Base-by-base conservation (phyloP, 2,329 filamentous ascomycete species). In the Sarocladium oryzae region DNA sequence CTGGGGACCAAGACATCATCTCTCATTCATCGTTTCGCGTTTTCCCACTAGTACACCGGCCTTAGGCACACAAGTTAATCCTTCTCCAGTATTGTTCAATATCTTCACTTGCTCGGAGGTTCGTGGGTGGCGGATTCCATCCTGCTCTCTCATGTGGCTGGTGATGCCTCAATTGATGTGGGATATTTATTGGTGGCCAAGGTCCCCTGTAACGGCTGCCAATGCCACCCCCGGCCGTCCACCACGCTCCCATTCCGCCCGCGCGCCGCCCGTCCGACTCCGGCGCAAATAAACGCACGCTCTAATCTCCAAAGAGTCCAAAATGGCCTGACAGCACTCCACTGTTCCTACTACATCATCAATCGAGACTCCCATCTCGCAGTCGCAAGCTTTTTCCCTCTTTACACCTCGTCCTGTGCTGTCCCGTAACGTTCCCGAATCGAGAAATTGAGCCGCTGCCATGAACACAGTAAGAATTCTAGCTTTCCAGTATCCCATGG, bases 391-490 rank as follows among this genome's bases (percentile, higher is more conserved):
- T 43, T 43, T 43, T 43, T 43, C 23, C 36, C 36, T 43, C 40
- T 43, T 26, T 43, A n/a, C 23, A 26, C 40, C 20, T 26, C 11
- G 13, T 40, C 9, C 11, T 23, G 21, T n/a, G 5, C 23, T 26
- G 21, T 26, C 4, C n/a, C n/a, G n/a, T n/a, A n/a, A n/a, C n/a
- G n/a, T n/a, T n/a, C n/a, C n/a, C n/a, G n/a, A 43, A 3, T 26
- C 11, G n/a, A 43, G 40, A 7, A 11, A 26, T 40, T 40, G 21
- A 26, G 16, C n/a, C 21, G 40, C 15, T 15, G 33, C 20, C 16
- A 81, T 81, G 78, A 81, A 81, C 60, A 81, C 76, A 49, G 78
- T 80, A 66, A 65, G 75, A 64, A 32, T 38, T 18, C 1, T 11
- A 10, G 18, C 52, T 51, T 6, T 5, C 28, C 13, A 11, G 4